Base-by-base conservation (phyloP, 805 yeast species). In the Candida sanyiensis region DNA sequence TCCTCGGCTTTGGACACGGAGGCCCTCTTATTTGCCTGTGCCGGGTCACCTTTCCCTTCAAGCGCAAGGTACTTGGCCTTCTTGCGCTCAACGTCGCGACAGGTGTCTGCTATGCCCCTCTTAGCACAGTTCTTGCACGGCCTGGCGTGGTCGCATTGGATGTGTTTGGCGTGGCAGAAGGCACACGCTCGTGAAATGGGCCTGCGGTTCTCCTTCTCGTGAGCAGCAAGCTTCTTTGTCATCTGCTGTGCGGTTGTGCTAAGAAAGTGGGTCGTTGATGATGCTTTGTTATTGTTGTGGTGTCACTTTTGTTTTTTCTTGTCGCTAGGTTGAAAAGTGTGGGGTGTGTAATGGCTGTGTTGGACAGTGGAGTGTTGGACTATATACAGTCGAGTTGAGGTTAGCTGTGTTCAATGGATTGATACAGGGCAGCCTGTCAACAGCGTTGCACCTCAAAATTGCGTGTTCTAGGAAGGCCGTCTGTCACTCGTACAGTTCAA, bases 41-140 rank as follows among this genome's bases (percentile, higher is more conserved):
- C n/a, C n/a, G n/a, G 11, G n/a, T 16, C 17, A 28, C 20, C 16
- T 30, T 31, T 38, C 29, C 36, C 40, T 8, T 32, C 42, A 23
- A 46, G 53, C 9, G 37, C 38, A 0, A 51, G 27, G 35, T 55
- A 55, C 35, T 59, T 59, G 19, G 73, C 75, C 33, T 69, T 50
- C 52, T 75, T 79, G 20, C 87, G 57, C 27, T 68, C 70, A 6
- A 77, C 73, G 53, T 81, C 84, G 26, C 61, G 63, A 56, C 93
- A 83, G 10, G 64, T 50, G 38, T 66, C 71, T 2, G 63, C 70
- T n/a, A 75, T 55, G 17, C 75, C 74, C 40, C 89, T 59, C 53
- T 81, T 82, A 16, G 67, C 50, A 59, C 93, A 83, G 54, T 83
- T 83, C 46, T 69, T 69, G 50, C 90, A 83, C 0, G 93, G 90